Evolutionary conservation across 108 stramenopile species (phyloP).

Genomic region (Epithemia pelagica): DNA sequence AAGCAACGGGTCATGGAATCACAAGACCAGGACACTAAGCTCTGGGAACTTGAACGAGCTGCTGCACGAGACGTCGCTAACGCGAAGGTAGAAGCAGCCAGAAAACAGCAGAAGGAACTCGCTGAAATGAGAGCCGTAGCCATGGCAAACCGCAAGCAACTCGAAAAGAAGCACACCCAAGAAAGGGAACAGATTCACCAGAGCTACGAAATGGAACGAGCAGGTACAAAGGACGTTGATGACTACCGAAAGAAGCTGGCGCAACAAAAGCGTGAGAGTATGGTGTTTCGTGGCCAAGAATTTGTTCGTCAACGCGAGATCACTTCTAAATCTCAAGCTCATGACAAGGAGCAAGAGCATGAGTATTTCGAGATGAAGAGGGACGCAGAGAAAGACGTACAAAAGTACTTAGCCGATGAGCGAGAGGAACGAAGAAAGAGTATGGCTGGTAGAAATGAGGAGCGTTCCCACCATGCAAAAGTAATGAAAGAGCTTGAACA

Average conservation of each 20-base stretch:
- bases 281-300: constrained; percentile 36
- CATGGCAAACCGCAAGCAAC: constrained; percentile 11
- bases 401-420: constrained; percentile 46
- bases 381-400: constrained; percentile 65
- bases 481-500: constrained; percentile 66
- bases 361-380: constrained; percentile 63
- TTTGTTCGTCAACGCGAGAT: constrained; percentile 16
- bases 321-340: constrained; percentile 24
- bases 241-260: constrained; percentile 32
- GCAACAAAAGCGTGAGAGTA: constrained; percentile 31
- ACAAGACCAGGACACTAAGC: constrained; percentile 23
- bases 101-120: constrained; percentile 32
- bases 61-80: constrained; percentile 42
- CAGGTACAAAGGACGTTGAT: constrained; percentile 41
- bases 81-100: constrained; percentile 27
- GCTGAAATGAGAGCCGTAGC: constrained; percentile 39
- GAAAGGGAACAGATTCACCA: constrained; percentile 24
- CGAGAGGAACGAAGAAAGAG: constrained; percentile 53
- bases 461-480: constrained; percentile 45
- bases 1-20: constrained; percentile 13
- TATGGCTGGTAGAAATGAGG: constrained; percentile 56
- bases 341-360: constrained; percentile 37
- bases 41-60: constrained; percentile 39
- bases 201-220: constrained; percentile 40
- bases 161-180: constrained; percentile 32